Evolutionary conservation across 2,329 filamentous ascomycete genomes (phyloP), one percentile per base, ranked within the genome.

Genomic region (Cladosporium colombiae): DNA sequence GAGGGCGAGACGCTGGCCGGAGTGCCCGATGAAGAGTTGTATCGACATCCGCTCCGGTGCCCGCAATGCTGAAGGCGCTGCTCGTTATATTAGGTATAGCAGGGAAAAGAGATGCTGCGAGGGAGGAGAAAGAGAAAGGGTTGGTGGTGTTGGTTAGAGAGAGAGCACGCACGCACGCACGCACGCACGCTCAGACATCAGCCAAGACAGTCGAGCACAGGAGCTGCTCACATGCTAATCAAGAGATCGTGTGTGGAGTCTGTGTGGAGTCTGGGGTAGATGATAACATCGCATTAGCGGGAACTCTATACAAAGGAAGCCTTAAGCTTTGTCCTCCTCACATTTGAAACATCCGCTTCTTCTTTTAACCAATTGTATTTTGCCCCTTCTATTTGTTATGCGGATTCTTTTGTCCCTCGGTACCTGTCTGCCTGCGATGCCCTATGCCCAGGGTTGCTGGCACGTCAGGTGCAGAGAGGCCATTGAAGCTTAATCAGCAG

Each of bases 1-100:
- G 78, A 91, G 86, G 78, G 89, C 85, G 77, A 97, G 85, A 81
- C 90, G 89, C 84, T 92, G 89, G 83, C 94, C 94, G 80, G 91
- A 93, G 82, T 96, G 93, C 85, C 92, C 93, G 77, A 97, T 89
- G 83, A 92, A 91, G 80, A 97, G 89, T 82, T 92, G 88, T 78
- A 94, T 87, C 83, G 91, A 91, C 92, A 96, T 96, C 81, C 84
- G 86, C 81, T 74, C 35, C 56, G 11, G 35, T 37, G 62, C 23
- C 44, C 27, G 55, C 53, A 37, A 40, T 7, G 21, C 10, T 25
- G 44, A 5, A 59, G 33, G 44, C 53, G 40, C 31, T 65, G 29
- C 27, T 49, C 14, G 40, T 59, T n/a, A 16, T 46, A 65, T 16
- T 64, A 64, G 53, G 55, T 29, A 60, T 59, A 40, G 27, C 31